These are phyloP conservation scores for Clonostachys byssicola DNA, from an alignment of 2,329 filamentous ascomycete genomes.

Conservation along the genomic window DNA sequence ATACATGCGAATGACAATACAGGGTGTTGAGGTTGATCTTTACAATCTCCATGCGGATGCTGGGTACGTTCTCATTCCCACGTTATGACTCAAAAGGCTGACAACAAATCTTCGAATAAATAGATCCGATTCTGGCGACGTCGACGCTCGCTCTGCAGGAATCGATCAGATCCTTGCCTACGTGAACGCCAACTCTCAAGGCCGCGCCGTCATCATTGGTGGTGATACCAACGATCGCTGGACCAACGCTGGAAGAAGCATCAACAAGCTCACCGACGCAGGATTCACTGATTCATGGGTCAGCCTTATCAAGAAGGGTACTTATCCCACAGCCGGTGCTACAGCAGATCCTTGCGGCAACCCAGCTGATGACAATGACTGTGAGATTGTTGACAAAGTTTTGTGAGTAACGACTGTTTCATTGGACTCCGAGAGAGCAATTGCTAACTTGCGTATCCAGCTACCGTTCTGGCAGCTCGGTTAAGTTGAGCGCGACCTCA, in stretches of 20 bases:
- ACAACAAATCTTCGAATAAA: not conserved
- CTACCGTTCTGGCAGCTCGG: slow-evolving; percentile 45
- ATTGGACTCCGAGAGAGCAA: not conserved
- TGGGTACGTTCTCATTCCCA: slow-evolving; percentile 17
- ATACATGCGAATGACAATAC: slow-evolving; percentile 54
- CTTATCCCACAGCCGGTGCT: slow-evolving; percentile 35
- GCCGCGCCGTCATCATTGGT: slow-evolving; percentile 59
- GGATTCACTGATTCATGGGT: slow-evolving; percentile 57
- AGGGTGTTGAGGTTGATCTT: slow-evolving; percentile 53
- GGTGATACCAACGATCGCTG: slow-evolving; percentile 66
- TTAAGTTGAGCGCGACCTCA: slow-evolving; percentile 38
- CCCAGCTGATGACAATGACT: slow-evolving; percentile 46
- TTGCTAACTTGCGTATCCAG: slow-evolving; percentile 4
- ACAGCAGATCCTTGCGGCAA: slow-evolving; percentile 44
- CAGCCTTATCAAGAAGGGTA: slow-evolving; percentile 42
- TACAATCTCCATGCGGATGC: slow-evolving; percentile 68
- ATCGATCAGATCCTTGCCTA: slow-evolving; percentile 54
- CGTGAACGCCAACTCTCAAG: slow-evolving; percentile 49
- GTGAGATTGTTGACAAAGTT: slow-evolving; percentile 66
- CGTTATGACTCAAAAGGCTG: not conserved
- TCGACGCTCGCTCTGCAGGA: slow-evolving; percentile 51
- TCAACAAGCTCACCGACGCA: slow-evolving; percentile 45
- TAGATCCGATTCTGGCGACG: slow-evolving; percentile 44
- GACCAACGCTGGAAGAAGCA: slow-evolving; percentile 36
- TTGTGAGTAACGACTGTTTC: slow-evolving; percentile 24